Evolutionary conservation across 75 land plant species (phyloP).

Genomic region (Pinus albicaulis): DNA sequence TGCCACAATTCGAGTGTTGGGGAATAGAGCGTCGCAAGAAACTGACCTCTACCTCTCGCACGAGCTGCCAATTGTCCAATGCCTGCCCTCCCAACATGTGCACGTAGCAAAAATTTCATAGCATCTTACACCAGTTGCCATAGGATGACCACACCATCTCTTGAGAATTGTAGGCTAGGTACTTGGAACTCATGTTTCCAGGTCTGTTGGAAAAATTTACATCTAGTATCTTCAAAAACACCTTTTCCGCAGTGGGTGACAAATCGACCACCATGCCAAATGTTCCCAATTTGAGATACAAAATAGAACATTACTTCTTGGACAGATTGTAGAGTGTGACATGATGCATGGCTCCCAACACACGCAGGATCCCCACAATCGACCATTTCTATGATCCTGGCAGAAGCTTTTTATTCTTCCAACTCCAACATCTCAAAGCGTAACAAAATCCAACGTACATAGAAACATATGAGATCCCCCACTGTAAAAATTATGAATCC

Average conservation of each 20-base stretch:
- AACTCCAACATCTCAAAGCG: neutral
- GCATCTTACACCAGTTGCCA: constrained; percentile 37
- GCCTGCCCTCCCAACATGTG: constrained; percentile 32
- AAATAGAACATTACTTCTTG: constrained; percentile 39
- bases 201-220: constrained; percentile 28
- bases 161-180: constrained; percentile 27
- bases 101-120: constrained; percentile 22
- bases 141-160: constrained; percentile 44
- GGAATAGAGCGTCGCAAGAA: too few species aligned
- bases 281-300: constrained; percentile 43
- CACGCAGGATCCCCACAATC: constrained; percentile 7
- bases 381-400: neutral
- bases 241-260: constrained; percentile 32
- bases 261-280: constrained; percentile 35
- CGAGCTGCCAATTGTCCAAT: constrained; percentile 10
- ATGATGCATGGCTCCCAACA: constrained; percentile 31
- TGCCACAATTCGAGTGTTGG: too few species aligned
- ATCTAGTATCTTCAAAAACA: constrained; percentile 37
- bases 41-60: constrained; percentile 12
- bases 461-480: neutral
- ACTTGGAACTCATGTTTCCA: constrained; percentile 15
- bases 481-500: neutral
- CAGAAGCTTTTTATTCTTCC: neutral
- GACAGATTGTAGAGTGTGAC: constrained; percentile 26
- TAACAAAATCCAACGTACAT: neutral